Base-by-base conservation (phyloP, 2,329 filamentous ascomycete genomes). In the Penicillium capsulatum region DNA sequence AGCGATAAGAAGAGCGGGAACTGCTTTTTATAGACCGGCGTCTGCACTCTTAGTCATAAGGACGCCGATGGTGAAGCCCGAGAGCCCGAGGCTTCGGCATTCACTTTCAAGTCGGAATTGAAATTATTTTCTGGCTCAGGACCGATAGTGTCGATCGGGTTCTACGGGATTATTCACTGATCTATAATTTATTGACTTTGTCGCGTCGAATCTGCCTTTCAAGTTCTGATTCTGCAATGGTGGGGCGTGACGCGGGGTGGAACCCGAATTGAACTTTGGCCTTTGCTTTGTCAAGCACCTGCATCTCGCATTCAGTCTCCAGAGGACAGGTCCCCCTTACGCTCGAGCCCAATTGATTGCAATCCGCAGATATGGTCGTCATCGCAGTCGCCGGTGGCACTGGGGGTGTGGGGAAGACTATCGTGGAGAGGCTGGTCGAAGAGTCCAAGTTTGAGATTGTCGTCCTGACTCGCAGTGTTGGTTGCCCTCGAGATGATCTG, bases 301-400 rank as follows among this genome's bases (percentile, higher is more conserved):
- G n/a, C n/a, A n/a, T n/a, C n/a, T n/a, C n/a, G n/a, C n/a, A n/a
- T n/a, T n/a, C n/a, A n/a, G n/a, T n/a, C n/a, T n/a, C n/a, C n/a
- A n/a, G n/a, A n/a, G n/a, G n/a, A n/a, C n/a, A n/a, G n/a, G n/a
- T n/a, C n/a, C n/a, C n/a, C n/a, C n/a, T n/a, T n/a, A n/a, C n/a
- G n/a, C n/a, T n/a, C n/a, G n/a, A n/a, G n/a, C n/a, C n/a, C n/a
- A n/a, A n/a, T n/a, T n/a, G n/a, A n/a, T n/a, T n/a, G n/a, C n/a
- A n/a, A n/a, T n/a, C n/a, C 9, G 19, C 19, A 22, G 5, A 22
- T 22, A 71, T 71, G 69, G 50, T 59, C 10, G 53, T 65, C 14
- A 58, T 75, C 27, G 72, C 69, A 34, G 64, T 75, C 11, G 68
- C 69, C 4, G 72, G 72, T 34, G 72, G 72, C 10, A 68, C 66